Evolutionary conservation across 1,139 yeast genomes (phyloP).

Genomic region (Yamadazyma dushanensis): DNA sequence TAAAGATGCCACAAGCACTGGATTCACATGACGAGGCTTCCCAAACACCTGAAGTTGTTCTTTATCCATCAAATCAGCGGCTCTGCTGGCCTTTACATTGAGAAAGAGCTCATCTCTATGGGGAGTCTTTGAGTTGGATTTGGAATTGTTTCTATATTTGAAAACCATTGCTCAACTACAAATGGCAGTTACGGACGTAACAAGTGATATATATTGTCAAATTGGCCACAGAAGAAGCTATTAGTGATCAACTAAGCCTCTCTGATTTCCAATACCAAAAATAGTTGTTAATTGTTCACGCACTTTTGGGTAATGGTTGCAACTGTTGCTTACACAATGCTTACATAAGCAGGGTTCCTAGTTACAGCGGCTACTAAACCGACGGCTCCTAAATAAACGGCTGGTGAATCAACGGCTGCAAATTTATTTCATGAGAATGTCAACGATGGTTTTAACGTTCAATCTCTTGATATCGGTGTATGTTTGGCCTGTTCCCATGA

Average conservation of each 20-base stretch:
- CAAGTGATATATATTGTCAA: too few relatives aligned
- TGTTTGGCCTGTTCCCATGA: constrained; percentile 96
- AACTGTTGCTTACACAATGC: too few relatives aligned
- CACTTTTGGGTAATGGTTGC: not conserved
- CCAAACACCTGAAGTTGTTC: constrained; percentile 8
- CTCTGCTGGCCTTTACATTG: constrained; percentile 37
- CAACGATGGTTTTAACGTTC: constrained; percentile 91
- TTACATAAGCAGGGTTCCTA: too few relatives aligned
- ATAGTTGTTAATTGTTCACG: constrained; percentile 2
- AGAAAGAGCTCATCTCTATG: constrained; percentile 4
- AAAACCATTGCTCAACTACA: not conserved
- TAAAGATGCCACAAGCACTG: constrained; percentile 36
- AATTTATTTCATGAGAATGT: constrained; percentile 65
- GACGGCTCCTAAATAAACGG: too few relatives aligned
- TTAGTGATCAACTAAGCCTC: too few relatives aligned
- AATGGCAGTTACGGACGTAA: too few relatives aligned
- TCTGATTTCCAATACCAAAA: too few relatives aligned
- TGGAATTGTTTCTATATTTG: not conserved
- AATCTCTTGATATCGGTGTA: constrained; percentile 93
- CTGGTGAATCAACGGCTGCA: too few relatives aligned
- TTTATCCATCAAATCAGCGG: constrained; percentile 37
- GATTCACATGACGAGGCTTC: constrained; percentile 26
- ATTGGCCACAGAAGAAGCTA: too few relatives aligned
- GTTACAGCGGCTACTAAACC: too few relatives aligned
- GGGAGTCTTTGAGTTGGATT: not conserved